phyloP scores from a whole-genome alignment of 1,284 basidiomycete species.

The Moesziomyces sp. region DNA sequence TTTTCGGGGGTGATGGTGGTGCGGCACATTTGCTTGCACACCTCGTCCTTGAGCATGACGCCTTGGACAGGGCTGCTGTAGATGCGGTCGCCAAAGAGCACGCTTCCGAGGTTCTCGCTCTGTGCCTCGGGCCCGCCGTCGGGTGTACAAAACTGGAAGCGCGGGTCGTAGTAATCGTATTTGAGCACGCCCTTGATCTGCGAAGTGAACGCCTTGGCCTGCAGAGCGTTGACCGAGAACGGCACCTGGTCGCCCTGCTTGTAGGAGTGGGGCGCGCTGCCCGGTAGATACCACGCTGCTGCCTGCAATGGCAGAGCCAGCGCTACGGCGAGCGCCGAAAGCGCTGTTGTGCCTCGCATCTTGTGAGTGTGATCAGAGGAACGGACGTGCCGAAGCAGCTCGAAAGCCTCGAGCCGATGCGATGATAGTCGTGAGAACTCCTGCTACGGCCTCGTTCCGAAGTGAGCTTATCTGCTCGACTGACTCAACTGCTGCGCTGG shows the following conservation, averaged over 20 bases:
- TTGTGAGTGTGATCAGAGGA: too few species aligned
- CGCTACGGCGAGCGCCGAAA: slow-evolving; percentile 19
- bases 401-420: too few species aligned
- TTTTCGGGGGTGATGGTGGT: slow-evolving; percentile 77
- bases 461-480: too few species aligned
- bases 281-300: slow-evolving; percentile 68
- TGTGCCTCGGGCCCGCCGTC: slow-evolving; percentile 79
- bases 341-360: slow-evolving; percentile 4
- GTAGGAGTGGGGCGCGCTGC: slow-evolving; percentile 68
- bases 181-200: slow-evolving; percentile 61
- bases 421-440: too few species aligned
- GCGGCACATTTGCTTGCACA: slow-evolving; percentile 82
- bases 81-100: slow-evolving; percentile 94
- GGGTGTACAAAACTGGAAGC: slow-evolving; percentile 88
- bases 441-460: too few species aligned
- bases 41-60: slow-evolving; percentile 77
- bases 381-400: too few species aligned
- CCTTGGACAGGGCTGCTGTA: slow-evolving; percentile 89
- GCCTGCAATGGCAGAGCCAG: slow-evolving; percentile 21
- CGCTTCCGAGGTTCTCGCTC: slow-evolving; percentile 89
- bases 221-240: slow-evolving; percentile 66
- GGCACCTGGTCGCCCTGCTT: slow-evolving; percentile 64
- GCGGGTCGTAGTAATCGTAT: slow-evolving; percentile 83
- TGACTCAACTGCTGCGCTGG: too few species aligned
- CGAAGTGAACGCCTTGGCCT: slow-evolving; percentile 63